These are phyloP conservation scores for Arthrobotrys musiformis DNA, from an alignment of 2,329 filamentous ascomycete genomes.

Conservation along the genomic window DNA sequence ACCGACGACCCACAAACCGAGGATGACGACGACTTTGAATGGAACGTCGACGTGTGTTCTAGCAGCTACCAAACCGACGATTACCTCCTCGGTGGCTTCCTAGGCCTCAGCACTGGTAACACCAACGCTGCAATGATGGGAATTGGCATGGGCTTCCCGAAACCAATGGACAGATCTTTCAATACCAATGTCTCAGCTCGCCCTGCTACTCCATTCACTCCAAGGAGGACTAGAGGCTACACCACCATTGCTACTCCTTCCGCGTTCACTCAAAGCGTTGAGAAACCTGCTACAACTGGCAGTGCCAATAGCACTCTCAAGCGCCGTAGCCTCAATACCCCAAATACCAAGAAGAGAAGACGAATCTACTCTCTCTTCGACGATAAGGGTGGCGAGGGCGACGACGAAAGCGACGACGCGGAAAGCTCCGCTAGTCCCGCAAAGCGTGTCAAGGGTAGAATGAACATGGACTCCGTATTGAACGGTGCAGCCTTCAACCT, in stretches of 20 bases:
- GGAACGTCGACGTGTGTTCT: slow-evolving; percentile 54
- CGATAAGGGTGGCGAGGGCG: slow-evolving; percentile 42
- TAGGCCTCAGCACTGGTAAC: slow-evolving; percentile 41
- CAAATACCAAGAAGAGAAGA: slow-evolving; percentile 52
- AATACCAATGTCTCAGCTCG: slow-evolving; percentile 28
- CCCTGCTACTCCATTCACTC: slow-evolving; percentile 38
- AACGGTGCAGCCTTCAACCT: slow-evolving; percentile 37
- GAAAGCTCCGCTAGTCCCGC: slow-evolving; percentile 39
- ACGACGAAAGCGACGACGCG: slow-evolving; percentile 54
- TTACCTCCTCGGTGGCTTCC: slow-evolving; percentile 46
- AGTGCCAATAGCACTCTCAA: slow-evolving; percentile 34
- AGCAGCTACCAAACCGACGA: slow-evolving; percentile 52
- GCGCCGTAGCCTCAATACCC: slow-evolving; percentile 38
- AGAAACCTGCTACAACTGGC: neutral
- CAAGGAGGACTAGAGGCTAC: slow-evolving; percentile 32
- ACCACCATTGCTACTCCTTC: slow-evolving; percentile 25
- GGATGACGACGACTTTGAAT: slow-evolving; percentile 54
- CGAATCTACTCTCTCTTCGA: slow-evolving; percentile 50
- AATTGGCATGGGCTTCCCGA: slow-evolving; percentile 27
- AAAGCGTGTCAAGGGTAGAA: slow-evolving; percentile 46
- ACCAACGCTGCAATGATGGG: slow-evolving; percentile 24
- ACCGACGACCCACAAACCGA: slow-evolving; percentile 54
- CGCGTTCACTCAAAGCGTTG: slow-evolving; percentile 16
- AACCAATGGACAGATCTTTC: slow-evolving; percentile 42
- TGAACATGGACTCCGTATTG: slow-evolving; percentile 52